phyloP scores from a whole-genome alignment of 2,329 filamentous ascomycete species.

The Arthrobotrys iridis region DNA sequence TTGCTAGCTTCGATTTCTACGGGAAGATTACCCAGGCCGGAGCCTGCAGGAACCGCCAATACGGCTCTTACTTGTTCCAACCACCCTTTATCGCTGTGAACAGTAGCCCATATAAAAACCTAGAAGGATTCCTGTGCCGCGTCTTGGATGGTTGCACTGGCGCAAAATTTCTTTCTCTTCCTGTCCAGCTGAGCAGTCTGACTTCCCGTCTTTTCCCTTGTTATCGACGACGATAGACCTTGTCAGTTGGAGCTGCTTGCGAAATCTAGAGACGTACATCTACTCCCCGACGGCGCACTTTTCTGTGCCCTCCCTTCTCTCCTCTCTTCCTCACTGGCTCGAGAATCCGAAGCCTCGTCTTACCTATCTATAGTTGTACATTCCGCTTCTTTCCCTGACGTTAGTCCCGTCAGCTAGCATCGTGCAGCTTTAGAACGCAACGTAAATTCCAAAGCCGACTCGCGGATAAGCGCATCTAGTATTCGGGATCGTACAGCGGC shows the following conservation, averaged over 20 bases:
- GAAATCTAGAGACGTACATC: conserved; percentile 26
- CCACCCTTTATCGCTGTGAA: conserved; percentile 12
- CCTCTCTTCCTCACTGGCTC: conserved; percentile 7
- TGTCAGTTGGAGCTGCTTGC: background rate
- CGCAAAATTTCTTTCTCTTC: background rate
- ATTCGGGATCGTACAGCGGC: conserved; percentile 21
- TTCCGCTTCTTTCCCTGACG: background rate
- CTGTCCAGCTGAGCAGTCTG: conserved; percentile 45
- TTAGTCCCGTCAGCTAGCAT: conserved; percentile 1
- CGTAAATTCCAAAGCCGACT: background rate
- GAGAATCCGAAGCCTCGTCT: background rate
- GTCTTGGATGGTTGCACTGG: conserved; percentile 29
- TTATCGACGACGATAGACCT: conserved; percentile 5
- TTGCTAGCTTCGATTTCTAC: conserved; percentile 29
- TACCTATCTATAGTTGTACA: background rate
- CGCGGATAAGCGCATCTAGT: background rate
- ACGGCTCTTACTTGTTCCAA: conserved; percentile 39
- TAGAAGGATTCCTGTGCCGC: conserved; percentile 37
- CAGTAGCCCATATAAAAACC: conserved; percentile 33
- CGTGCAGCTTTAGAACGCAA: background rate
- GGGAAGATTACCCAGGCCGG: conserved; percentile 48
- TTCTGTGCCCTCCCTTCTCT: conserved; percentile 1
- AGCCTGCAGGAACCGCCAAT: conserved; percentile 36
- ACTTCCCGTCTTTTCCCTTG: conserved; percentile 33
- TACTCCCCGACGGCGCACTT: conserved; percentile 26